Evolutionary conservation across 495 filamentous ascomycete genomes (phyloP), one percentile per base, ranked within the genome.

Genomic region (Tuber brumale): DNA sequence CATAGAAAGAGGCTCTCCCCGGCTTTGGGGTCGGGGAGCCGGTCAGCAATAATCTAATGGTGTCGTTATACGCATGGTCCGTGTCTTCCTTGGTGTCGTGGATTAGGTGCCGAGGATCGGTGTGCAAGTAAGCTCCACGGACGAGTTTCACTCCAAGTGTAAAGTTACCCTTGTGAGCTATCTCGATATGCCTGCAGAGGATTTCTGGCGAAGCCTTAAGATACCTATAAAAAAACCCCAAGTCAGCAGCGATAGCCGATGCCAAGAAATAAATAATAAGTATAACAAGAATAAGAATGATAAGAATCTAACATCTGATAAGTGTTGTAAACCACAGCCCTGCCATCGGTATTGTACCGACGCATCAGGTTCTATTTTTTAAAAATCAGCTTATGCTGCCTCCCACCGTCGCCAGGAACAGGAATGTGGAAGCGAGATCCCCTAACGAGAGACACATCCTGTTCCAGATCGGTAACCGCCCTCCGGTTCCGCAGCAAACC

Each of bases 91-190:
- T 96, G 76, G 89, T 90, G 44, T 90, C 89, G 85, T 92, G 91
- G 81, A 97, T 92, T 74, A 94, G 84, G 31, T 93, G 86, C 14
- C 93, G 86, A 0, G 93, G 92, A 83, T 97, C 95, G 12, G 88
- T 89, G 71, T 89, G 89, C 45, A 99, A 85, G 83, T 99, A 99
- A 14, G 95, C 95, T 51, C 95, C 95, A 45, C 95, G 89, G 14
- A 99, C 95, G 2, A 99, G 88, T 86, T 99, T 99, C 42, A 95
- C 89, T 37, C 95, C 95, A 0, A 97, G 86, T 0, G 90, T 92
- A 82, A 92, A 97, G 3, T 89, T 89, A 51, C 94, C 90, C 72
- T 86, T 82, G 39, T 87, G 82, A 1, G 95, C 92, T 21, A 83
- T 84, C 19, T 87, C 87, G 6, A 97, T 87, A 81, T 97, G 93